Conservation (phyloP, 768 basidiomycete genomes). For the Mycena chlorophos region DNA sequence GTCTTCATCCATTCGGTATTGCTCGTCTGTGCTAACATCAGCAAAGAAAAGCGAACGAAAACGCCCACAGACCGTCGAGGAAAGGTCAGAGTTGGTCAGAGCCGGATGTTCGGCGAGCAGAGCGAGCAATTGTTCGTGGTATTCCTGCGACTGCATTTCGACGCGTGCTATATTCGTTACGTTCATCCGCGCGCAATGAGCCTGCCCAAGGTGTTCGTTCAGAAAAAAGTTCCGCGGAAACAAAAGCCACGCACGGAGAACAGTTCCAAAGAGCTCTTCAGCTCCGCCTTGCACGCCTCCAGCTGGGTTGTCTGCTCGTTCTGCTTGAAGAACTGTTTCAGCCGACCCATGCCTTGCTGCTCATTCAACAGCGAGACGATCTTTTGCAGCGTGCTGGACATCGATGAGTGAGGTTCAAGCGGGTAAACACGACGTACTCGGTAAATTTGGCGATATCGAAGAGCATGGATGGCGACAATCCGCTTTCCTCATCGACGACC, state of each 20-base stretch:
- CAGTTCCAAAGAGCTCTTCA: neutral
- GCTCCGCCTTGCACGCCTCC: neutral
- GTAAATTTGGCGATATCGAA: neutral
- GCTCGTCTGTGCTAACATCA: neutral
- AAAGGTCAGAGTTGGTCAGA: neutral
- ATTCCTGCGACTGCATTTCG: neutral
- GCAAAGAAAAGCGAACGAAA: neutral
- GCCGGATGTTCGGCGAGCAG: neutral
- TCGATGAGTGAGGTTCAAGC: neutral
- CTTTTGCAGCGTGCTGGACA: neutral
- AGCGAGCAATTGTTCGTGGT: neutral
- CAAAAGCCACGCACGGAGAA: neutral
- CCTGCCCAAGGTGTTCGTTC: neutral
- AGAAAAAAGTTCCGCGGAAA: neutral
- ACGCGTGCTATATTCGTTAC: neutral
- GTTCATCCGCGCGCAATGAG: neutral
- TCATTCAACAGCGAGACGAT: neutral
- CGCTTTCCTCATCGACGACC: neutral
- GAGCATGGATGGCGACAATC: neutral
- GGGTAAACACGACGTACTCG: neutral
- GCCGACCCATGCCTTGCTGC: neutral
- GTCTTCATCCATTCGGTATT: neutral
- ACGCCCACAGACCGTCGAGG: neutral
- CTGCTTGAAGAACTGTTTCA: slow-evolving; percentile 3
- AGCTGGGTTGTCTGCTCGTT: neutral